These are phyloP conservation scores for Coffea eugenioides DNA, from an alignment of 257 asterid species.

Conservation along the genomic window DNA sequence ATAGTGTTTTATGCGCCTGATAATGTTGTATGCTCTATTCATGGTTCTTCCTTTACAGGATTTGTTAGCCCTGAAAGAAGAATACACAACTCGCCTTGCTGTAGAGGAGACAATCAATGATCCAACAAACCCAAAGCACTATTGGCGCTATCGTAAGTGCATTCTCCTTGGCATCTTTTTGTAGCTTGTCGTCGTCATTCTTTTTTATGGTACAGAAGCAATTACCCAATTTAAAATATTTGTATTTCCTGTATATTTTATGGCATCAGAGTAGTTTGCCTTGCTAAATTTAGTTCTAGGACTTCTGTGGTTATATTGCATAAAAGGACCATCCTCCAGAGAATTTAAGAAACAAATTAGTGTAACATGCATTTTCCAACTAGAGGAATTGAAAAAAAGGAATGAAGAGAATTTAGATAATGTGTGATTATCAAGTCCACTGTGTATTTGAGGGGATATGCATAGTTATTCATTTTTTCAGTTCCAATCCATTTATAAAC, in stretches of 20 bases:
- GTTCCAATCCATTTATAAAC: not conserved
- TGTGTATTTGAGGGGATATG: not conserved
- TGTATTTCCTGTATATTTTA: not conserved
- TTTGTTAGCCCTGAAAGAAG: constrained; percentile 81
- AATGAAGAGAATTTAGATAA: not conserved
- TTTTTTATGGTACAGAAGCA: not conserved
- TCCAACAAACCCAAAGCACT: constrained; percentile 95
- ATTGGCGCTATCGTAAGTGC: constrained; percentile 85
- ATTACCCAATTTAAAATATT: not conserved
- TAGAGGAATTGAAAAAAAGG: no score
- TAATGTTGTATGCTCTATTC: not conserved
- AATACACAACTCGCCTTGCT: constrained; percentile 81
- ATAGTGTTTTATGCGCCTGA: not conserved
- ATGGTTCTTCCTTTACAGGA: constrained; percentile 47
- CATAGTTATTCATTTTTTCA: not conserved
- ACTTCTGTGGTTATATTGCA: not conserved
- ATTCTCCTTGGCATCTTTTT: not conserved
- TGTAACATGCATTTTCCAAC: no score
- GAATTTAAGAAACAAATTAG: not conserved
- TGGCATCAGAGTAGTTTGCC: not conserved
- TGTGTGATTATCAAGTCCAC: not conserved
- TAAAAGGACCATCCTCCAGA: not conserved
- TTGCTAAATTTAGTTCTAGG: not conserved
- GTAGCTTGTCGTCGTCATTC: not conserved
- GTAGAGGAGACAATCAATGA: constrained; percentile 91